Evolutionary conservation across 805 yeast genomes (phyloP).

Genomic region (Lipomyces lipofer): DNA sequence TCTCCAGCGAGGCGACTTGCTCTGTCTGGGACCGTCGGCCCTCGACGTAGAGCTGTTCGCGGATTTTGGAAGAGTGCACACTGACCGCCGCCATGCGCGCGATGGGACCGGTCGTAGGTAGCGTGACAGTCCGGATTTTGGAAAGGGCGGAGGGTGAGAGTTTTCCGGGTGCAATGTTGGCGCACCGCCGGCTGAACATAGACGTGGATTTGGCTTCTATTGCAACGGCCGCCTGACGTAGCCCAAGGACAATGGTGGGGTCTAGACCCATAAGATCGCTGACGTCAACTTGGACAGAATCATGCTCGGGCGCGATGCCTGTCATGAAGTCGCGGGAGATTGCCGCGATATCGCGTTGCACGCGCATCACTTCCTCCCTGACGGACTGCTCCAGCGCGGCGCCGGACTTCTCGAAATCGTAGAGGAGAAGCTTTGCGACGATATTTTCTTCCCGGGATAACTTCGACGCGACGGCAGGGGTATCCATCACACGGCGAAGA

Average conservation of each 20-base stretch:
- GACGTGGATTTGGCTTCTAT: conserved; percentile 4
- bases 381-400: conserved; percentile 69
- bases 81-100: conserved; percentile 65
- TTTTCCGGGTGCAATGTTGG: too few species aligned
- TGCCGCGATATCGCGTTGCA: conserved; percentile 78
- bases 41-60: conserved; percentile 73
- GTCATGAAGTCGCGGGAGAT: conserved; percentile 75
- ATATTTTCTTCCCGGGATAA: conserved; percentile 73
- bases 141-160: conserved; percentile 6
- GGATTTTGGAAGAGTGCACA: conserved; percentile 55
- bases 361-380: conserved; percentile 66
- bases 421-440: conserved; percentile 76
- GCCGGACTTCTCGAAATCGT: conserved; percentile 90
- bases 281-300: conserved; percentile 37
- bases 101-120: conserved; percentile 53
- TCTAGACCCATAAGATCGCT: conserved; percentile 37
- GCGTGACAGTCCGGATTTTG: conserved; percentile 46
- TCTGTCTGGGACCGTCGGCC: conserved; percentile 63
- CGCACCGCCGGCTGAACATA: neutral
- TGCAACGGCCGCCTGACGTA: conserved; percentile 11
- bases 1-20: conserved; percentile 62
- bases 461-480: conserved; percentile 40
- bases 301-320: conserved; percentile 42
- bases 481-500: conserved; percentile 56
- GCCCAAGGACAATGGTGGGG: conserved; percentile 24